These are phyloP conservation scores for Geranomyces michiganensis DNA, from an alignment of 192 early-diverging fungal genomes.

Conservation along the genomic window DNA sequence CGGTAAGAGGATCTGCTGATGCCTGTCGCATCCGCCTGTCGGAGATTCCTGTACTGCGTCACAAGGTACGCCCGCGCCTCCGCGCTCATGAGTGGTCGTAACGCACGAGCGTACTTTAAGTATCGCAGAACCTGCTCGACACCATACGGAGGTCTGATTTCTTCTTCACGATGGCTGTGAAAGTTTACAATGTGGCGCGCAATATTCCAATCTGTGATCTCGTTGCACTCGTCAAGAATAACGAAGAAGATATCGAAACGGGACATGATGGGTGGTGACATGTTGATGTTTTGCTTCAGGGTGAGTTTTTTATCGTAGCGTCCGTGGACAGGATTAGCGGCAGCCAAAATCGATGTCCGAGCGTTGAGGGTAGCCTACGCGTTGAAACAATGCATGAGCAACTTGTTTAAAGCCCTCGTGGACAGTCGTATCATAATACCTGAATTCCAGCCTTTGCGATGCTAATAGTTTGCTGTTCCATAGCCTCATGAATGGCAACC, in stretches of 20 bases:
- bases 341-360: constrained; percentile 91
- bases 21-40: constrained; percentile 80
- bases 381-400: background rate
- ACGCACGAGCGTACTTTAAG: constrained; percentile 85
- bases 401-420: background rate
- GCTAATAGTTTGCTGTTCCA: constrained; percentile 98
- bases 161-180: constrained; percentile 65
- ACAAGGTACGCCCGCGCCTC: constrained; percentile 79
- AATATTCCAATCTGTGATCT: constrained; percentile 83
- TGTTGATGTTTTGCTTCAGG: constrained; percentile 92
- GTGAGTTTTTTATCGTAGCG: constrained; percentile 95
- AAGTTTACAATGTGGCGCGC: constrained; percentile 90
- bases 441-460: constrained; percentile 98
- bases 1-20: constrained; percentile 71
- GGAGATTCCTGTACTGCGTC: constrained; percentile 82
- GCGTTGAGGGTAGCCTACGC: constrained; percentile 85
- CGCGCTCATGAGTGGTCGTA: constrained; percentile 76
- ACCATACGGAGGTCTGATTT: constrained; percentile 71
- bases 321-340: constrained; percentile 94
- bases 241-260: constrained; percentile 99
- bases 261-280: constrained; percentile 98
- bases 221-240: constrained; percentile 91
- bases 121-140: constrained; percentile 80
- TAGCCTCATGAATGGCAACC: constrained; percentile 99
- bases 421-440: constrained; percentile 17